These are phyloP conservation scores for Leccinum broughii DNA, from an alignment of 768 basidiomycete genomes.

Conservation along the genomic window DNA sequence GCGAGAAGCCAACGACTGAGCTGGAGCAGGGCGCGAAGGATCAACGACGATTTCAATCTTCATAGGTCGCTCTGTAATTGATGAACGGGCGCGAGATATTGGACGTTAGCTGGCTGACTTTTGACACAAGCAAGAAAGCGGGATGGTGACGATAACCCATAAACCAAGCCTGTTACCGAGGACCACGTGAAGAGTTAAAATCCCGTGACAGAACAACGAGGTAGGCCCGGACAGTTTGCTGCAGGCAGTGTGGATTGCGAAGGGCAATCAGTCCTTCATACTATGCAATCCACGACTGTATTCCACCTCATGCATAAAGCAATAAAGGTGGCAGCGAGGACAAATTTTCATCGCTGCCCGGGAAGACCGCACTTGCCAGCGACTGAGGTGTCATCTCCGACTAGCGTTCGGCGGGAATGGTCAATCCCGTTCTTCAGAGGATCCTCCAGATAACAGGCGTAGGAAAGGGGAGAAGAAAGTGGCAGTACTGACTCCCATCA, in stretches of 20 bases:
- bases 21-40: constrained; percentile 63
- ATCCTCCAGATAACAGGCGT: constrained; percentile 24
- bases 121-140: constrained; percentile 37
- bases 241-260: constrained; percentile 24
- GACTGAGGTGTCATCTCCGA: constrained; percentile 4
- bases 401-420: constrained; percentile 24
- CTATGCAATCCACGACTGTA: constrained; percentile 21
- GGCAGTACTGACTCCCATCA: constrained; percentile 99
- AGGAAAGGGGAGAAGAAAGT: constrained; percentile 40
- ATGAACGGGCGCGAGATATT: constrained; percentile 36
- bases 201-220: constrained; percentile 33
- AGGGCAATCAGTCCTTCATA: constrained; percentile 32
- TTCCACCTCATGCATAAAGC: constrained; percentile 20
- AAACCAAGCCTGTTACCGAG: constrained; percentile 26
- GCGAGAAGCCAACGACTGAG: constrained; percentile 74
- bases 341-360: constrained; percentile 24
- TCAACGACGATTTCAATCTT: constrained; percentile 98
- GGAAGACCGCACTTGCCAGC: too few species aligned
- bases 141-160: constrained; percentile 39
- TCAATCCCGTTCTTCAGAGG: constrained; percentile 18
- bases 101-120: constrained; percentile 36
- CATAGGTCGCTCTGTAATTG: constrained; percentile 87
- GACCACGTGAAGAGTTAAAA: constrained; percentile 16
- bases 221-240: constrained; percentile 22
- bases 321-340: constrained; percentile 28